These are phyloP conservation scores for Coemansia sp. DNA, from an alignment of 192 early-diverging fungal species.

Conservation along the genomic window DNA sequence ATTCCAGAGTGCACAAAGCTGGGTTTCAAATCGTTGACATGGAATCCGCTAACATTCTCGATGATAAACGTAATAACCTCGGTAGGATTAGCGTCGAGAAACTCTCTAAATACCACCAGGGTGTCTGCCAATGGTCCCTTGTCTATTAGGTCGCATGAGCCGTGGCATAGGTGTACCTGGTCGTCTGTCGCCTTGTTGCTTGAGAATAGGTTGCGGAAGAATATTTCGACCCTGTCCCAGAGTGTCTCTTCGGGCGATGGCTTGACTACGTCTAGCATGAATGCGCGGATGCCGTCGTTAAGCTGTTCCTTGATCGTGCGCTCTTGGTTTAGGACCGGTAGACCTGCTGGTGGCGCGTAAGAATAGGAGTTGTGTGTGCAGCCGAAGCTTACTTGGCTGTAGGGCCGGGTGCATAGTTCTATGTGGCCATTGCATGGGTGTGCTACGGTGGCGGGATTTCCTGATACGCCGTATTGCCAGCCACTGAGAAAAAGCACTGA, in stretches of 20 bases:
- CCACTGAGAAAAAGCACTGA: neutral
- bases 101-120: constrained; percentile 59
- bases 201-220: neutral
- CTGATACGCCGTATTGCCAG: neutral
- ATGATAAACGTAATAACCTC: constrained; percentile 81
- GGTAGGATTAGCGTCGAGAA: constrained; percentile 67
- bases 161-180: constrained; percentile 68
- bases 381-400: constrained; percentile 66
- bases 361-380: constrained; percentile 79
- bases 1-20: constrained; percentile 60
- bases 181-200: neutral
- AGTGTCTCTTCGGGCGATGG: neutral
- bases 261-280: constrained; percentile 69
- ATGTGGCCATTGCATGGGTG: constrained; percentile 66
- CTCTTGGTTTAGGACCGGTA: constrained; percentile 65
- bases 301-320: constrained; percentile 68
- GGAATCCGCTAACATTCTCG: constrained; percentile 63
- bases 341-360: constrained; percentile 39
- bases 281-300: constrained; percentile 71
- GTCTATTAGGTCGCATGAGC: constrained; percentile 66
- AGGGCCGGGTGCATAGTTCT: constrained; percentile 65
- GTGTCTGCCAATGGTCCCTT: constrained; percentile 60
- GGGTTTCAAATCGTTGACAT: constrained; percentile 52
- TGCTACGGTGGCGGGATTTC: neutral
- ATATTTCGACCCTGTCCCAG: neutral